phyloP scores from a whole-genome alignment of 345 rosid species.

The Populus nigra region DNA sequence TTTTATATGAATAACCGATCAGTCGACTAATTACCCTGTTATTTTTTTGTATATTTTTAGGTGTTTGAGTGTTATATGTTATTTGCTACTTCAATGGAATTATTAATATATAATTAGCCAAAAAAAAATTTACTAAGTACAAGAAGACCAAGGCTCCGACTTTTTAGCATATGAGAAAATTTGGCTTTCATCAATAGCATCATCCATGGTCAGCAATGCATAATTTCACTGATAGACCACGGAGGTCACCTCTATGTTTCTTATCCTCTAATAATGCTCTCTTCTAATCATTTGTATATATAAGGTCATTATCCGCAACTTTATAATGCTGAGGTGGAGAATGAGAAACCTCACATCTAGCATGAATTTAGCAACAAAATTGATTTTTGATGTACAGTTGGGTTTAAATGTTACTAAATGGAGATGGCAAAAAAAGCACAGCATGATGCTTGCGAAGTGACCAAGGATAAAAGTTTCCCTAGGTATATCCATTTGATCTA shows the following conservation, averaged over 20 bases:
- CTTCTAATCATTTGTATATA: not conserved
- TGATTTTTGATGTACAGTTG: constrained; percentile 3
- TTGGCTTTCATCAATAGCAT: not conserved
- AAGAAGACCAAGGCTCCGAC: not conserved
- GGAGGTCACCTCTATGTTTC: not conserved
- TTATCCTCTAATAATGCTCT: not conserved
- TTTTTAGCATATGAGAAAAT: not conserved
- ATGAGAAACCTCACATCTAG: not conserved
- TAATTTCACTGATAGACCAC: not conserved
- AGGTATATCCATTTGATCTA: constrained; percentile 28
- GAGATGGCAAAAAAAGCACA: not conserved
- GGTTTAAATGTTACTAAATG: not conserved
- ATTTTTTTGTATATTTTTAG: too few species aligned
- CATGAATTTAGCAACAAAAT: constrained; percentile 15
- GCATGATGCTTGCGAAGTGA: not conserved
- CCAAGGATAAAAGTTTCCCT: not conserved
- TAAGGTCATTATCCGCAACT: not conserved
- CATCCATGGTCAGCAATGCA: not conserved
- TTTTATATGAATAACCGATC: too few species aligned
- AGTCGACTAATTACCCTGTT: too few species aligned
- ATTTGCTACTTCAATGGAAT: too few species aligned
- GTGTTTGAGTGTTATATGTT: too few species aligned
- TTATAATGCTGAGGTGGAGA: not conserved
- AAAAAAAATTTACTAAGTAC: too few species aligned
- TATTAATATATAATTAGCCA: too few species aligned